Conservation (phyloP, 176 grass and related monocot species). For the Ananas comosus region DNA sequence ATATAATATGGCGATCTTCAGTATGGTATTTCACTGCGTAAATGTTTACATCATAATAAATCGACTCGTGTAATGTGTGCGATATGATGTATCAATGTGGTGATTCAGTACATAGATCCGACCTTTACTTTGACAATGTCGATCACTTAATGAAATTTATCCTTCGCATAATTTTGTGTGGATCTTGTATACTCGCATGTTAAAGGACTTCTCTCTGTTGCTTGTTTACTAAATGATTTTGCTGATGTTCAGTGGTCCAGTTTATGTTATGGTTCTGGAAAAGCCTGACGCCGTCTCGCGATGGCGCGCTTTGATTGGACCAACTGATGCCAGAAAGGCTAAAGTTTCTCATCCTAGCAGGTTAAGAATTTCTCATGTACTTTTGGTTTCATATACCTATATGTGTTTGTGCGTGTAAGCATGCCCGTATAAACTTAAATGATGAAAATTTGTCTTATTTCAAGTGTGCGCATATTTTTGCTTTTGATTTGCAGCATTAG, state of each 20-base stretch:
- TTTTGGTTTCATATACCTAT: neutral
- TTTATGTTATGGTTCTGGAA: constrained; percentile 71
- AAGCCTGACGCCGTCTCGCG: constrained; percentile 47
- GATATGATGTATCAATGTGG: too few relatives aligned
- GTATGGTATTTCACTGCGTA: too few relatives aligned
- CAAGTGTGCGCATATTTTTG: neutral
- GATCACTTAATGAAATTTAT: neutral
- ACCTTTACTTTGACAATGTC: neutral
- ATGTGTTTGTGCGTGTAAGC: too few relatives aligned
- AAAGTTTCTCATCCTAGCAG: constrained; percentile 71
- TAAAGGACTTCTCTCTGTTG: neutral
- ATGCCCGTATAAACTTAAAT: neutral
- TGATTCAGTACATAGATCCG: too few relatives aligned
- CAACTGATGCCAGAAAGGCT: constrained; percentile 72
- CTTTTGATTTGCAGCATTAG: constrained; percentile 56
- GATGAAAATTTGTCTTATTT: neutral
- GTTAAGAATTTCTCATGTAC: constrained; percentile 18
- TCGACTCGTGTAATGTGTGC: too few relatives aligned
- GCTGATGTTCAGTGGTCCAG: constrained; percentile 52
- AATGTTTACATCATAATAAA: too few relatives aligned
- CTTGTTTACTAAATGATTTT: constrained; percentile 13
- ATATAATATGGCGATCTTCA: neutral
- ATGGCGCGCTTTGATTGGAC: constrained; percentile 83
- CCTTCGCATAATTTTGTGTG: neutral
- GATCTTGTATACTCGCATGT: too few relatives aligned